Base-by-base conservation (phyloP, 129 eudicot species). In the Heracleum sosnowskyi region DNA sequence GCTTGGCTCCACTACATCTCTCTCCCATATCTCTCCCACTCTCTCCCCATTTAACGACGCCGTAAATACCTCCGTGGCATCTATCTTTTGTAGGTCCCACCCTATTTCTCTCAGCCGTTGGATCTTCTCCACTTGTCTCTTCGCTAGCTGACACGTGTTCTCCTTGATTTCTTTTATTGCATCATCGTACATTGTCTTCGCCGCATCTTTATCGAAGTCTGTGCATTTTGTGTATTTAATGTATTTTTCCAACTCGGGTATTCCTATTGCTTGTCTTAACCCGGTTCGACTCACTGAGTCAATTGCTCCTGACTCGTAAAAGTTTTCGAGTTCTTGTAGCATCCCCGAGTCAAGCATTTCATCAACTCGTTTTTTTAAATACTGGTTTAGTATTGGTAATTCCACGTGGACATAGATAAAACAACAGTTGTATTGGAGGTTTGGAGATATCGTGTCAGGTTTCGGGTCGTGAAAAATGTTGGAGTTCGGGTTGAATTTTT, bases 291-390 rank as follows among this genome's bases (percentile, higher is more conserved):
- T 79, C 75, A 74, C 83, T 18, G 72, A 57, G 29, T 81, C 79
- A 20, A 75, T 17, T 15, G 70, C 69, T 3, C 78, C 83, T 18
- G 86, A 79, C 42, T 74, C 60, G 86, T 82, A 87, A 51, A 81
- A 91, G 74, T 84, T 82, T 4, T 69, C 76, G 12, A 94, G 69
- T 75, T 94, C 98, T 42, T 91, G 92, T 24, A 85, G 66, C 98
- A 94, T 94, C 1, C 97, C 98, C 42, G 90, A 81, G 45, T 88
- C 93, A 11, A 94, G 69, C 98, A 94, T 91, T 76, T 91, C 98
- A 37, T 91, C 97, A 3, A 94, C 98, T 22, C 98, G 90, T 39
- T 83, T 90, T 0, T 26, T 57, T 51, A 94, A 51, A 31, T 94
- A 91, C 74, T 79, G 63, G 57, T 94, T 84, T 49, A 94, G 75